phyloP scores from a whole-genome alignment of 257 asterid genomes.

The Jacaranda mimosifolia region DNA sequence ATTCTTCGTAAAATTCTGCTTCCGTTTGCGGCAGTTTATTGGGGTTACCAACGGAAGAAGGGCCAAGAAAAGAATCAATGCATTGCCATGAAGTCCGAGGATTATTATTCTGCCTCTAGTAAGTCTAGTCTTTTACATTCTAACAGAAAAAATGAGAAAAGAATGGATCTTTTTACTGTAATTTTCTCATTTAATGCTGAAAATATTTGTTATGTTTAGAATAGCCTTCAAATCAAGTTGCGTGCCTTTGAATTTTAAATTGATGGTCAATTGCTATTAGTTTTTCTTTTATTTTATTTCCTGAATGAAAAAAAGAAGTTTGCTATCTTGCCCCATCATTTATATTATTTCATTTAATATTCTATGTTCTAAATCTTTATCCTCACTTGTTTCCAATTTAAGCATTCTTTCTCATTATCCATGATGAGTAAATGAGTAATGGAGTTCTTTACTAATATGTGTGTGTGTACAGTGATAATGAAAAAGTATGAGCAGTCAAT shows the following conservation, averaged over 20 bases:
- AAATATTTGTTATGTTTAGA: no score
- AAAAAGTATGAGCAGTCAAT: not conserved
- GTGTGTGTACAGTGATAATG: not conserved
- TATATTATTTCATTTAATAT: not conserved
- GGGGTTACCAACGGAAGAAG: slow-evolving; percentile 27
- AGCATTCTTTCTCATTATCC: not conserved
- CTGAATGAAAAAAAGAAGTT: not conserved
- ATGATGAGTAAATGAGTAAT: not conserved
- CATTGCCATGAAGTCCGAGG: slow-evolving; percentile 55
- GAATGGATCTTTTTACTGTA: not conserved
- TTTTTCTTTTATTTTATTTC: not conserved
- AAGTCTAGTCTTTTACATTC: no score
- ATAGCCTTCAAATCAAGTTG: no score
- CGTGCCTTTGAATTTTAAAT: not conserved
- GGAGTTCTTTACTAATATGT: not conserved
- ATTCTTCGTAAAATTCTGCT: not conserved
- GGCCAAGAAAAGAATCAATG: slow-evolving; percentile 35
- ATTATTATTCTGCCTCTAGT: slow-evolving; percentile 39
- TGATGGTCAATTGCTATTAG: not conserved
- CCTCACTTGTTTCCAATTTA: not conserved
- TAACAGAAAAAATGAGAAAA: not conserved
- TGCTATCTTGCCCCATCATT: slow-evolving; percentile 6
- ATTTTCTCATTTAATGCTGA: no score
- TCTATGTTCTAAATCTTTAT: not conserved
- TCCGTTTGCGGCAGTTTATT: slow-evolving; percentile 26